A percentile compares a stretch with the other conserved stretches of the same genome.
phyloP scores from a whole-genome alignment of 495 filamentous ascomycete genomes.

The Hyaloscypha bicolor region DNA sequence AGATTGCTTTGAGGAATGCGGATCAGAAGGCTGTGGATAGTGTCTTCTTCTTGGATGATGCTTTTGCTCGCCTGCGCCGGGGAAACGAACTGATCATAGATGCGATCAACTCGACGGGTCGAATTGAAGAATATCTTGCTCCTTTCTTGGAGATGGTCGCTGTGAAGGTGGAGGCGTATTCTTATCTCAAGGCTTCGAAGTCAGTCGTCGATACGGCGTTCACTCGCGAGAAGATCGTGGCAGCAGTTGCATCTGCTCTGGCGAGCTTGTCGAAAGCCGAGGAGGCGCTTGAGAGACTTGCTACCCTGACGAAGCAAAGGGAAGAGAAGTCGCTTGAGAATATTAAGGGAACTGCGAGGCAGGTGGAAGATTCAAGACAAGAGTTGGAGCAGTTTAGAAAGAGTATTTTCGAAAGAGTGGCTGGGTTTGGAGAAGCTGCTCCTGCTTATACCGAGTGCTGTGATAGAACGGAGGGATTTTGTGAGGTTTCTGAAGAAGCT shows the following conservation, averaged over 20 bases:
- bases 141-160: not conserved
- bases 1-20: not conserved
- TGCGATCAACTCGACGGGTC: not conserved
- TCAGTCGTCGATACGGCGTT: not conserved
- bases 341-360: conserved; percentile 3
- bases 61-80: not conserved
- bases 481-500: conserved; percentile 2
- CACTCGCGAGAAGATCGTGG: not conserved
- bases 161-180: not conserved
- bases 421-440: conserved; percentile 10
- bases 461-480: not conserved
- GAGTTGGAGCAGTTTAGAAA: not conserved
- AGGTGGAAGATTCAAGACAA: conserved; percentile 11
- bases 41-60: conserved; percentile 1
- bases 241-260: not conserved
- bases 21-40: not conserved
- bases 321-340: not conserved
- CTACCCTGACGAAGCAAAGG: not conserved
- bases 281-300: not conserved
- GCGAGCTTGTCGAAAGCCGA: not conserved
- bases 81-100: not conserved
- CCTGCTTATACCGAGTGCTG: conserved; percentile 10
- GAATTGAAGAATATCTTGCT: not conserved
- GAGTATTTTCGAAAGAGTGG: conserved; percentile 9
- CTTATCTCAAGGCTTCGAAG: not conserved